Conservation (phyloP, 2,329 filamentous ascomycete genomes). For the Neonectria punicea region DNA sequence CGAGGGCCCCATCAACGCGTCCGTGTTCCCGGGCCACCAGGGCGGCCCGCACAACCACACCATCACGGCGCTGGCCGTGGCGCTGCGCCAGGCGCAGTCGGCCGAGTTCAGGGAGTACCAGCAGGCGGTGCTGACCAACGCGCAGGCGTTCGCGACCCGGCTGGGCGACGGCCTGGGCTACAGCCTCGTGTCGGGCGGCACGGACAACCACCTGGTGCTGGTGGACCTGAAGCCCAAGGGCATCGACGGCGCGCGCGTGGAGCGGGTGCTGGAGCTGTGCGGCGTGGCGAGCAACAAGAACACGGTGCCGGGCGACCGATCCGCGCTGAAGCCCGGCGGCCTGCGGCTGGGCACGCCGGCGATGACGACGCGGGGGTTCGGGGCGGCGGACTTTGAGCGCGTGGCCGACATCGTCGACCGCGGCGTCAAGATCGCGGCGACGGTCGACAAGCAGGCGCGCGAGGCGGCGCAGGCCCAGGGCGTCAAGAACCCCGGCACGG, state of each 20-base stretch:
- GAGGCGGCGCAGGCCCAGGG: conserved; percentile 72
- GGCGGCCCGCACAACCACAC: conserved; percentile 98
- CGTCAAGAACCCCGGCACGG: conserved; percentile 70
- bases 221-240: conserved; percentile 86
- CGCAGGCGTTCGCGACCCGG: conserved; percentile 80
- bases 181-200: conserved; percentile 89
- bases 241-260: conserved; percentile 87
- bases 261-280: conserved; percentile 87
- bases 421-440: conserved; percentile 78
- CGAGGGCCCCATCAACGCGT: conserved; percentile 90
- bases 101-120: conserved; percentile 92
- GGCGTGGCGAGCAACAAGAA: conserved; percentile 98
- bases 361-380: conserved; percentile 93
- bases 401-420: conserved; percentile 86
- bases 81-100: conserved; percentile 88
- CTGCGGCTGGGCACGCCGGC: conserved; percentile 91
- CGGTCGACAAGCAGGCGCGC: conserved; percentile 75
- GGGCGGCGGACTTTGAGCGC: conserved; percentile 82
- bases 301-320: conserved; percentile 92
- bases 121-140: conserved; percentile 84
- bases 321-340: conserved; percentile 89
- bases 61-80: conserved; percentile 92
- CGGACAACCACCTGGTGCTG: conserved; percentile 94
- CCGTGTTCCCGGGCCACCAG: conserved; percentile 96
- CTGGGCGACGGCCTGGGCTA: conserved; percentile 76